Percentiles rank a stretch among this genome's conserved stretches.
Evolutionary conservation across 2,329 filamentous ascomycete genomes (phyloP).

Genomic region (Sporothrix euskadiensis): DNA sequence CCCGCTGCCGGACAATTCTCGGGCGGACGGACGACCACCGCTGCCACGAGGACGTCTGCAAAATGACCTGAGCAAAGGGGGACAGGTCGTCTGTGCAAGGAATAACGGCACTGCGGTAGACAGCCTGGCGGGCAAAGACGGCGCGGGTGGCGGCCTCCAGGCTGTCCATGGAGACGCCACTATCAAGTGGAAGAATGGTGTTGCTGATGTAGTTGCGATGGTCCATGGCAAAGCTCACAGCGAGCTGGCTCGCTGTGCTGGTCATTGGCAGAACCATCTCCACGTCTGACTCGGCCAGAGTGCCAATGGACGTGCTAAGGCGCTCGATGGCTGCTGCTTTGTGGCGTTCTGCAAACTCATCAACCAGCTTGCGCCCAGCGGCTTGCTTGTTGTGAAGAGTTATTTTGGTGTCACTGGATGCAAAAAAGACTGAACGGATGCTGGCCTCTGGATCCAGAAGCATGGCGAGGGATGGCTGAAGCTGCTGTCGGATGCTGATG

Average conservation of each 20-base stretch:
- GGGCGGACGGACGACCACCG: neutral
- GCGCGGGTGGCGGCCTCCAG: slow-evolving; percentile 36
- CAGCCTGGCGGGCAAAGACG: slow-evolving; percentile 37
- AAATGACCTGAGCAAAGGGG: slow-evolving; percentile 41
- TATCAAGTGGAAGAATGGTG: slow-evolving; percentile 36
- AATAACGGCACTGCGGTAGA: slow-evolving; percentile 41
- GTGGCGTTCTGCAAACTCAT: neutral
- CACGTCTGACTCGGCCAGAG: slow-evolving; percentile 30
- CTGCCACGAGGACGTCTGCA: slow-evolving; percentile 32
- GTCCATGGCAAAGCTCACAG: slow-evolving; percentile 39
- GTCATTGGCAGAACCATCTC: slow-evolving; percentile 40
- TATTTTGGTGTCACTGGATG: neutral
- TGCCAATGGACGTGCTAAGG: neutral
- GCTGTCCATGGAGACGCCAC: slow-evolving; percentile 33
- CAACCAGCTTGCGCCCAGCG: neutral
- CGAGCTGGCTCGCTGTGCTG: slow-evolving; percentile 41
- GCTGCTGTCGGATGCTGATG: neutral
- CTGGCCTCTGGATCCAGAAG: slow-evolving; percentile 38
- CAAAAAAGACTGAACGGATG: slow-evolving; percentile 34
- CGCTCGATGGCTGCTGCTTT: neutral
- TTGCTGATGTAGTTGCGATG: slow-evolving; percentile 40
- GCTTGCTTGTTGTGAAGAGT: neutral
- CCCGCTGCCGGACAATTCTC: neutral
- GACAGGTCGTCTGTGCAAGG: slow-evolving; percentile 40
- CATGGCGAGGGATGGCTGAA: slow-evolving; percentile 34